Evolutionary conservation across 164 flowering plant species (phyloP), one percentile per base, ranked within the genome.

Genomic region (Aristolochia fimbriata): DNA sequence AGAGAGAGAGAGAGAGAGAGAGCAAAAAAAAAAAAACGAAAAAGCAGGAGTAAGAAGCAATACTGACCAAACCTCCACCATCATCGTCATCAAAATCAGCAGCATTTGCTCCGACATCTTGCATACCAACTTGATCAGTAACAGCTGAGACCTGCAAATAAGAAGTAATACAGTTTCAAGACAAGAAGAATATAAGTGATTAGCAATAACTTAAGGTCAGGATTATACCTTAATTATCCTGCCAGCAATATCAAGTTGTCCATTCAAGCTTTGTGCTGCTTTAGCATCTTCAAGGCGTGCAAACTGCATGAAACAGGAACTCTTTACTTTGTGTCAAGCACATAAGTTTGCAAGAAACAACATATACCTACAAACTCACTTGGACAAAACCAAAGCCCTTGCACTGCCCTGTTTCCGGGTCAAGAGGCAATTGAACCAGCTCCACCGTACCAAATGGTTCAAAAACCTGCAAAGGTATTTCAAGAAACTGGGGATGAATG

Each of bases 371-470:
- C 49, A 59, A 4, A 80, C 88, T 59, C 55, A 90, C 97, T 61
- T 91, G 98, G 58, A 92, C 77, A 87, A 92, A 92, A 41, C 97
- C 97, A 75, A 84, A 89, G 57, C 98, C 97, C 72, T 92, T 92
- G 80, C 98, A 92, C 43, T 87, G 98, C 43, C 98, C 96, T 21
- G 97, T 83, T 73, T 92, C 98, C 49, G 74, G 80, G 62, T 92
- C 98, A 67, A 85, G 87, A 17, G 98, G 98, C 11, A 92, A 78
- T 72, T 89, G 97, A 61, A 92, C 91, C 59, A 87, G 83, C 79
- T 92, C 98, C 65, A 92, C 97, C 20, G 84, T 81, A 53, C 98
- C 98, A 80, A 89, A 92, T 12, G 98, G 84, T 73, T 92, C 98
- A 75, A 92, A 92, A 62, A 91, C 81, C 97, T 91, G 70, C 23